A percentile compares a stretch with the other conserved stretches of the same genome.
Conservation (phyloP, 2,329 filamentous ascomycete genomes). For the Ustulina deusta region DNA sequence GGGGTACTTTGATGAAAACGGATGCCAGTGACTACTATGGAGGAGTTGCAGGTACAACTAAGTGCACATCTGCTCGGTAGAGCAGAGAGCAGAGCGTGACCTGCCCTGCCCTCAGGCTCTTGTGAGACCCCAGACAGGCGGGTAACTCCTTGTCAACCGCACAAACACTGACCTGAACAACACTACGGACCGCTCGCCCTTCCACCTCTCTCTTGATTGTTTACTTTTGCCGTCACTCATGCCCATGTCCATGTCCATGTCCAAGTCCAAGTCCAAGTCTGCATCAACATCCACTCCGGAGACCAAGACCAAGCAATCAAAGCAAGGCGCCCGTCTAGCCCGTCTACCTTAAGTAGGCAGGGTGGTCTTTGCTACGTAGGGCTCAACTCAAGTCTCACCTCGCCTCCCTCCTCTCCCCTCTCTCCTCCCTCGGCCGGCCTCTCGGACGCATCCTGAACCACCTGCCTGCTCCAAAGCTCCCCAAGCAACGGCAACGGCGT, state of each 20-base stretch:
- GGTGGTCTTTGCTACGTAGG: neutral
- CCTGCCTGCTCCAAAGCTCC: neutral
- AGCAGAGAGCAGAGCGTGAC: conserved; percentile 43
- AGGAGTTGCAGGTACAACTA: conserved; percentile 27
- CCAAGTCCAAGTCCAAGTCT: neutral
- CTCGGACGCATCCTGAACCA: neutral
- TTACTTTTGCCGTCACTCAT: neutral
- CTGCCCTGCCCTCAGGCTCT: conserved; percentile 27
- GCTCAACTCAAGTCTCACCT: conserved; percentile 22
- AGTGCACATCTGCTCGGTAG: conserved; percentile 10
- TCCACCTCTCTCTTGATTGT: neutral
- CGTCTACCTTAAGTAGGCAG: too few relatives aligned
- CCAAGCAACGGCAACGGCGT: conserved; percentile 8
- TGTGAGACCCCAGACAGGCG: conserved; percentile 26
- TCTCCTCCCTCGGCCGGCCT: neutral
- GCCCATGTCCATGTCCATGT: neutral
- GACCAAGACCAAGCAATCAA: neutral
- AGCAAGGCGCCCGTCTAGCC: neutral
- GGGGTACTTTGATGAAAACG: conserved; percentile 32
- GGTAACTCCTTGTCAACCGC: conserved; percentile 23
- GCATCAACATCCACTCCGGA: neutral
- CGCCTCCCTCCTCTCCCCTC: neutral
- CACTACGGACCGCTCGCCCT: neutral
- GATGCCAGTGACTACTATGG: conserved; percentile 34
- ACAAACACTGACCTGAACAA: conserved; percentile 6